Evolutionary conservation across 179 eudicot genomes (phyloP).

Genomic region (Beta macrorhiza): DNA sequence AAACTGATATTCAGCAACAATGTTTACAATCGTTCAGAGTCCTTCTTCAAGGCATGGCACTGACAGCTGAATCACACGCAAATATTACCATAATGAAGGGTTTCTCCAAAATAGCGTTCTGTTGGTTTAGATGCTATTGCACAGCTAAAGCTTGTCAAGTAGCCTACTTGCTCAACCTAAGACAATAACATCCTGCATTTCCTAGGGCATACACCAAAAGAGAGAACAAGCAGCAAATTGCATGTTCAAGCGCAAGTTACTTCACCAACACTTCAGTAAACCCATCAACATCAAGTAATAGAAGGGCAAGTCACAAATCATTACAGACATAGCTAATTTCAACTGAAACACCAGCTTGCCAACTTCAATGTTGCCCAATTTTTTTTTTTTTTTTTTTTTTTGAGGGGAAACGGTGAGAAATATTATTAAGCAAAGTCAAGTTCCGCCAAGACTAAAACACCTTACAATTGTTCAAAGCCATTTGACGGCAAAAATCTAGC

Average conservation of each 20-base stretch:
- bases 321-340: neutral
- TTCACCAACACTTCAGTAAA: neutral
- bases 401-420: too few species aligned
- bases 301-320: neutral
- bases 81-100: neutral
- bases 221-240: neutral
- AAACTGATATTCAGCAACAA: neutral
- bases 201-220: neutral
- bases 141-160: neutral
- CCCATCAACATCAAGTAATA: neutral
- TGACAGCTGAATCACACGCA: neutral
- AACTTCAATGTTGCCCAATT: neutral
- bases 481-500: too few species aligned
- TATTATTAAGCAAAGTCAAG: too few species aligned
- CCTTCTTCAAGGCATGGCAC: neutral
- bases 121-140: neutral
- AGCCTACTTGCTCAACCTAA: neutral
- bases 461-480: too few species aligned
- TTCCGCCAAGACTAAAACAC: too few species aligned
- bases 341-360: too few species aligned
- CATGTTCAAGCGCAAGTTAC: neutral
- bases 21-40: neutral
- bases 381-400: too few species aligned
- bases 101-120: neutral
- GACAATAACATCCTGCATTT: neutral